phyloP scores from a whole-genome alignment of 2,329 filamentous ascomycete genomes.

The Cladosporium sp. region DNA sequence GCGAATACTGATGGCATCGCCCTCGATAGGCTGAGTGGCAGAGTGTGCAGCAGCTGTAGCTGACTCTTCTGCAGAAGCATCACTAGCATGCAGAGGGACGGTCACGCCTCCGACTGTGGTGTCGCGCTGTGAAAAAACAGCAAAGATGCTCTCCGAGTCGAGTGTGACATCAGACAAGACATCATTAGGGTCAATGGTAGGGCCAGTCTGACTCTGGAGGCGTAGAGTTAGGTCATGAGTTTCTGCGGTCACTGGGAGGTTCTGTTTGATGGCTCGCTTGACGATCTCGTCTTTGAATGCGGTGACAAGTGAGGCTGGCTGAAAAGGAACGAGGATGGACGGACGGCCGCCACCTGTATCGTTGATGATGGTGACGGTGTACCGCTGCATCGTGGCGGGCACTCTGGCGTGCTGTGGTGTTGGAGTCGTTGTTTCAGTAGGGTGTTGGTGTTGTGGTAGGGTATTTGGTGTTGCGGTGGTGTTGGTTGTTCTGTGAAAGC shows the following conservation, averaged over 20 bases:
- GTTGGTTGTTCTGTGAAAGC: neutral
- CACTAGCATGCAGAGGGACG: neutral
- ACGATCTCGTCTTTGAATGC: slow-evolving; percentile 26
- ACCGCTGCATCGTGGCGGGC: slow-evolving; percentile 26
- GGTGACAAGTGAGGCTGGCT: slow-evolving; percentile 21
- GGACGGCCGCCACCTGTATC: slow-evolving; percentile 17
- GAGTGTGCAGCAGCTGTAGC: neutral
- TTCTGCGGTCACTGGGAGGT: slow-evolving; percentile 21
- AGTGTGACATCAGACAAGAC: slow-evolving; percentile 30
- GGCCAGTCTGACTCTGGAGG: slow-evolving; percentile 28
- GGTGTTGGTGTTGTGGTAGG: neutral
- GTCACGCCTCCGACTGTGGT: neutral
- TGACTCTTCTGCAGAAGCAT: neutral
- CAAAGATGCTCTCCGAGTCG: slow-evolving; percentile 30
- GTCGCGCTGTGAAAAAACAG: slow-evolving; percentile 20
- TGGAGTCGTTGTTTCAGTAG: neutral
- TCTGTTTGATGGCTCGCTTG: slow-evolving; percentile 23
- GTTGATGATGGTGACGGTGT: slow-evolving; percentile 26
- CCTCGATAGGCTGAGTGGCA: neutral
- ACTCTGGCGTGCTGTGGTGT: neutral
- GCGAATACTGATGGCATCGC: slow-evolving; percentile 27
- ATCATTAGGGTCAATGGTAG: slow-evolving; percentile 34
- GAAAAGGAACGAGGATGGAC: slow-evolving; percentile 27
- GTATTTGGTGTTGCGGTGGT: neutral
- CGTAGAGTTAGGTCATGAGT: slow-evolving; percentile 29